Conservation (phyloP, 495 filamentous ascomycete genomes). For the Trichoderma orchidacearum region DNA sequence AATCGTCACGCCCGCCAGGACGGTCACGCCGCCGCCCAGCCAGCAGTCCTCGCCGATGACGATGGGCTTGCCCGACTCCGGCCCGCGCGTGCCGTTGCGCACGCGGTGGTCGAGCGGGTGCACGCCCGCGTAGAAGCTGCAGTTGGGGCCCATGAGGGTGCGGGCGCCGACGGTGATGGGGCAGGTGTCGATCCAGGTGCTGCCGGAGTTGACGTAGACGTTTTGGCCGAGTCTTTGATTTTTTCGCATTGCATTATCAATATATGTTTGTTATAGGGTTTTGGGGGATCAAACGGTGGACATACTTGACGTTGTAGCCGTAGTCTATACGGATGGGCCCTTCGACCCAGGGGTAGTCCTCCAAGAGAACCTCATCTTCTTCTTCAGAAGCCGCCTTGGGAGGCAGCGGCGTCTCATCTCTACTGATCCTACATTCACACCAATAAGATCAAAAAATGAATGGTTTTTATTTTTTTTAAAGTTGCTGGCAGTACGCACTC, state of each 20-base stretch:
- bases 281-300: neutral
- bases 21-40: constrained; percentile 65
- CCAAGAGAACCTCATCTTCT: constrained; percentile 47
- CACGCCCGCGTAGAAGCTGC: constrained; percentile 55
- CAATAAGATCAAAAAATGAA: neutral
- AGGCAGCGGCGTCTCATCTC: constrained; percentile 47
- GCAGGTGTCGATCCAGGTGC: constrained; percentile 65
- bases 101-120: constrained; percentile 66
- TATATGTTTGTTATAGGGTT: neutral
- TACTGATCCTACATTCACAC: neutral
- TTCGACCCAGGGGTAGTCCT: constrained; percentile 55
- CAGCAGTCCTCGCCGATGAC: constrained; percentile 79
- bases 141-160: constrained; percentile 68
- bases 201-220: constrained; percentile 69
- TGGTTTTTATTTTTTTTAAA: no score
- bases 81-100: constrained; percentile 59
- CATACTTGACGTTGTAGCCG: constrained; percentile 51
- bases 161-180: constrained; percentile 64
- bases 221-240: constrained; percentile 37
- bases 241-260: no score
- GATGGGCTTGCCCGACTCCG: constrained; percentile 65
- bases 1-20: constrained; percentile 69
- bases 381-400: constrained; percentile 33
- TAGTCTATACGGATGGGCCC: constrained; percentile 62
- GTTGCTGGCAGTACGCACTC: no score